Percentiles rank a stretch among this genome's conserved stretches.
Evolutionary conservation across 768 basidiomycete species (phyloP).

Genomic region (Leccinum boreale): DNA sequence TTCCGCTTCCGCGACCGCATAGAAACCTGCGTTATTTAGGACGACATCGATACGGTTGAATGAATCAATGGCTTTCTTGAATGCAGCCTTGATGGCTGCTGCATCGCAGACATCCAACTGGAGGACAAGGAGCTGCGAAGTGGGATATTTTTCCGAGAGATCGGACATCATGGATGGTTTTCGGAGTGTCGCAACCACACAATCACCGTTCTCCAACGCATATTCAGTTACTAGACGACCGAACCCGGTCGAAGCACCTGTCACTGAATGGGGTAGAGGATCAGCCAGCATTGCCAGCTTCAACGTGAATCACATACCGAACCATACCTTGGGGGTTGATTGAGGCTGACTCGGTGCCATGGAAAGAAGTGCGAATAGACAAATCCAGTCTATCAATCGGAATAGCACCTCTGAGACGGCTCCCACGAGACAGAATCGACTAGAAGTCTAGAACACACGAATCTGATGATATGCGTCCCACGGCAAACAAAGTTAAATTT

Average conservation of each 20-base stretch:
- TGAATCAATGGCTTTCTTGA: constrained; percentile 29
- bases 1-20: constrained; percentile 57
- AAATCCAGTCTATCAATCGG: not conserved
- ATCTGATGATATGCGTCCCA: no score
- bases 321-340: constrained; percentile 20
- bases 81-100: constrained; percentile 34
- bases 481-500: no score
- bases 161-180: constrained; percentile 34
- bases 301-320: constrained; percentile 11
- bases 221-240: constrained; percentile 34
- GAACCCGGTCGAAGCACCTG: constrained; percentile 40
- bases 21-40: constrained; percentile 41
- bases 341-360: constrained; percentile 1
- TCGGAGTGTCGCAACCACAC: constrained; percentile 44
- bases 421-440: not conserved
- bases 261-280: constrained; percentile 31
- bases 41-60: constrained; percentile 46
- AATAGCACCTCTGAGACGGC: not conserved
- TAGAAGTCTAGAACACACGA: no score
- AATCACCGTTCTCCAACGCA: constrained; percentile 39
- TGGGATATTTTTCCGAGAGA: constrained; percentile 28
- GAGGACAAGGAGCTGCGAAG: constrained; percentile 36
- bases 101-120: constrained; percentile 39
- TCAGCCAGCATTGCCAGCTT: not conserved
- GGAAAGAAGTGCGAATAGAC: not conserved